These are phyloP conservation scores for Talaromyces trachyspermus DNA, from an alignment of 495 filamentous ascomycete genomes.

Conservation along the genomic window DNA sequence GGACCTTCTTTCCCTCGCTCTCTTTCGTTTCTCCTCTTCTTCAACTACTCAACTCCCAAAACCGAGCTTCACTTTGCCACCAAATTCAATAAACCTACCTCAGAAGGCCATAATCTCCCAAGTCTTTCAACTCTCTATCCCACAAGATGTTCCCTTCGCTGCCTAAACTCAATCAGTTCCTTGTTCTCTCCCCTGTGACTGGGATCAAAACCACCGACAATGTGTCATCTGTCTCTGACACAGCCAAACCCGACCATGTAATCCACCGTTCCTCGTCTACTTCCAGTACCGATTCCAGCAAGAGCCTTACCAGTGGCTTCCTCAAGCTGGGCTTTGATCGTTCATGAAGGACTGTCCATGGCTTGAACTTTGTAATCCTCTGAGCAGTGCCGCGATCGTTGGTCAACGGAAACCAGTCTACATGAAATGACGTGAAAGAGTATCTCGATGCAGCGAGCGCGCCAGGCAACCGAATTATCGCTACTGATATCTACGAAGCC, in stretches of 20 bases:
- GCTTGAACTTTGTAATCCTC: background rate
- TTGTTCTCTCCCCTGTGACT: background rate
- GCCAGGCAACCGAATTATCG: too few relatives aligned
- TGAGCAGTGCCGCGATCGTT: background rate
- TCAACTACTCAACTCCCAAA: background rate
- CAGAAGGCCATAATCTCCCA: too few relatives aligned
- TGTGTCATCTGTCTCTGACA: background rate
- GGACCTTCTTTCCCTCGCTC: background rate
- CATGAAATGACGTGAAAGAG: too few relatives aligned
- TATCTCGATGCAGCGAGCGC: too few relatives aligned
- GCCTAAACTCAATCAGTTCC: slow-evolving; percentile 7
- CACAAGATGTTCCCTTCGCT: slow-evolving; percentile 8
- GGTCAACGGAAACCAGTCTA: background rate
- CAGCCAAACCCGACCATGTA: background rate
- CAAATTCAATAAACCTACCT: too few relatives aligned
- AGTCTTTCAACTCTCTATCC: background rate
- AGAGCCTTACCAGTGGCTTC: background rate
- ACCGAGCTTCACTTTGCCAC: background rate
- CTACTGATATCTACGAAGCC: too few relatives aligned
- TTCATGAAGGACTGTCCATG: background rate
- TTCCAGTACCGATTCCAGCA: slow-evolving; percentile 5
- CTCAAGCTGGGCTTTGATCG: slow-evolving; percentile 9
- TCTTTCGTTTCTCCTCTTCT: too few relatives aligned
- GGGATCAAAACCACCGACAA: slow-evolving; percentile 1
- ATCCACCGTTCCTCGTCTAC: slow-evolving; percentile 5